These are phyloP conservation scores for Cicer chorassanicum DNA, from an alignment of 306 rosid genomes.

Conservation along the genomic window DNA sequence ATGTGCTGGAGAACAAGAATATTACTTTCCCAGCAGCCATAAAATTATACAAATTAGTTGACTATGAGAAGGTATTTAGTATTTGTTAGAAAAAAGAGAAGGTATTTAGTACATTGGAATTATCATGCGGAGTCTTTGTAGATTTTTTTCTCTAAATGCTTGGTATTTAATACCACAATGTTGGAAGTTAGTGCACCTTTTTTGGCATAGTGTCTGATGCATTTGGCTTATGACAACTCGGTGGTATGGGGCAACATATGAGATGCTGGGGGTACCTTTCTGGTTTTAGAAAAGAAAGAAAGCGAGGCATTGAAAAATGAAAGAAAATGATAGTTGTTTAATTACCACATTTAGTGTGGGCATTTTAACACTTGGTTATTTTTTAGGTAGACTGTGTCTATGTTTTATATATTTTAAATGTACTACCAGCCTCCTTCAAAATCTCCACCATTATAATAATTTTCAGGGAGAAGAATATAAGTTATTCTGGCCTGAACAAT, in stretches of 20 bases:
- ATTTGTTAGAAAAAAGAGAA: background rate
- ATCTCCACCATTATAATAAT: conserved; percentile 34
- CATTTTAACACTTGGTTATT: conserved; percentile 12
- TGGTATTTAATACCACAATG: conserved; percentile 5
- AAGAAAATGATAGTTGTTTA: conserved; percentile 1
- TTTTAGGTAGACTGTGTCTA: conserved; percentile 21
- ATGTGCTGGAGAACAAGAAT: background rate
- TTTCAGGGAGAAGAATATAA: conserved; percentile 90
- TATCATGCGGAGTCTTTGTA: background rate
- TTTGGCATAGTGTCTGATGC: background rate
- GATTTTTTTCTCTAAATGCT: background rate
- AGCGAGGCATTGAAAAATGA: background rate
- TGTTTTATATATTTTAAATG: conserved; percentile 14
- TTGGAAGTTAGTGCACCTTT: background rate
- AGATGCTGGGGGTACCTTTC: background rate
- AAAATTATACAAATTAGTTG: background rate
- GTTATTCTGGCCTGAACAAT: conserved; percentile 90
- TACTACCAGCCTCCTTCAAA: conserved; percentile 1
- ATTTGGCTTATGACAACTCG: background rate
- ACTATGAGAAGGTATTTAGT: conserved; percentile 17
- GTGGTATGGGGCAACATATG: background rate
- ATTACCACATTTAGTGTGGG: background rate
- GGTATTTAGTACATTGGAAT: background rate
- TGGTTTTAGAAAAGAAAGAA: background rate
- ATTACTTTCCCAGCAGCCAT: background rate